Conservation (phyloP, 441 rosid species). For the Aquilaria agallochum region DNA sequence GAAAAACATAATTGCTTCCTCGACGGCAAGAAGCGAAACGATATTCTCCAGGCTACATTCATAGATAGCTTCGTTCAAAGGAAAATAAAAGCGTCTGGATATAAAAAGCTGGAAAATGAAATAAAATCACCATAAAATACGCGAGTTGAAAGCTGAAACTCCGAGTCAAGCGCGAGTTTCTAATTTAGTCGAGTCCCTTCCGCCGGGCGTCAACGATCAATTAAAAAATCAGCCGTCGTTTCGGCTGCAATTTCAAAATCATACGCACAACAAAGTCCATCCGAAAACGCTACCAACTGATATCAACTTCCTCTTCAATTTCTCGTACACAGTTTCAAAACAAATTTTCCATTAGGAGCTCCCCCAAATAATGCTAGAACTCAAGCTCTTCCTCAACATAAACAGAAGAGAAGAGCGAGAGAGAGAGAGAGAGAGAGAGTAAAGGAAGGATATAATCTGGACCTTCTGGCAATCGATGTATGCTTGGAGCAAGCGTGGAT, state of each 20-base stretch:
- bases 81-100: slow-evolving; percentile 5
- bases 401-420: slow-evolving; percentile 6
- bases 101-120: slow-evolving; percentile 4
- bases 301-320: neutral
- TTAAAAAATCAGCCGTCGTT: slow-evolving; percentile 8
- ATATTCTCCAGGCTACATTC: too few species aligned
- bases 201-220: neutral
- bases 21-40: too few species aligned
- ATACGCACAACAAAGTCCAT: slow-evolving; percentile 14
- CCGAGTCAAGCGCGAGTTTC: slow-evolving; percentile 9
- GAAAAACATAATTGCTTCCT: neutral
- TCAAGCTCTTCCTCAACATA: too few species aligned
- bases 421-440: neutral
- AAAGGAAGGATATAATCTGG: neutral
- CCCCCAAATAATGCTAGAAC: neutral
- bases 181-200: too few species aligned
- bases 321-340: neutral
- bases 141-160: slow-evolving; percentile 15
- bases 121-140: slow-evolving; percentile 6
- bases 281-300: slow-evolving; percentile 8
- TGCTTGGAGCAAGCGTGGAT: slow-evolving; percentile 84
- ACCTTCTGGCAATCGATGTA: slow-evolving; percentile 96
- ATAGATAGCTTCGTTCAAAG: neutral
- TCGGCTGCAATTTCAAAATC: slow-evolving; percentile 12
- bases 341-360: neutral